Evolutionary conservation across 768 basidiomycete genomes (phyloP), one percentile per base, ranked within the genome.

Genomic region (Boletus rubropictus): DNA sequence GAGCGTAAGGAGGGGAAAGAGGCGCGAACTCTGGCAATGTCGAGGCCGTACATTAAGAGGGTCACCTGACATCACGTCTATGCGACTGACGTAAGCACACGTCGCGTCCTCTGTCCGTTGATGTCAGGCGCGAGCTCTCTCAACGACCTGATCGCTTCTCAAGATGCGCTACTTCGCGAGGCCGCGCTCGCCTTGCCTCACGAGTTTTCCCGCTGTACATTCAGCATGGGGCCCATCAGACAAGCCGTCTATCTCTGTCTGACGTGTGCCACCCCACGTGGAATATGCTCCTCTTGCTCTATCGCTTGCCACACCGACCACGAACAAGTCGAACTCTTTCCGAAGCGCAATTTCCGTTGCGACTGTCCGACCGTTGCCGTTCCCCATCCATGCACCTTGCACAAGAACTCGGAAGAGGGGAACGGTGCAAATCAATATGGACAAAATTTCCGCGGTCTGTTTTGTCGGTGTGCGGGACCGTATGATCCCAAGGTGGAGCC

Each of bases 221-320:
- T 80, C 61, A 57, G 67, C 34, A 64, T 79, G 51, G 83, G 85
- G 0, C 68, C 71, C 18, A 65, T 86, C 51, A 80, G 82, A 47
- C 89, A 93, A 66, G 81, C 87, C 0, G 80, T 91, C 9, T 88
- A 91, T 63, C 80, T 90, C 44, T 93, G 89, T 59, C 65, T 81
- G 8, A 83, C 86, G 1, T 93, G 89, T 61, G 72, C 76, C 20
- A 73, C 74, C 42, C 72, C 75, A 18, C 78, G 80, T 45, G 88
- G 88, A 17, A 71, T 91, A 47, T 91, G 89, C 55, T 79, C 85
- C 14, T 84, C 89, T 7, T 93, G 89, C 67, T 89, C 86, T 24
- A 76, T 91, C 42, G 86, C 89, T 20, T 93, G 89, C 61, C 89
- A 93, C 61, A 86, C 86, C 12, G 74, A 88, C 62, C 88, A 90